Conservation (phyloP, 768 basidiomycete genomes). For the Cystoderma amianthinum region DNA sequence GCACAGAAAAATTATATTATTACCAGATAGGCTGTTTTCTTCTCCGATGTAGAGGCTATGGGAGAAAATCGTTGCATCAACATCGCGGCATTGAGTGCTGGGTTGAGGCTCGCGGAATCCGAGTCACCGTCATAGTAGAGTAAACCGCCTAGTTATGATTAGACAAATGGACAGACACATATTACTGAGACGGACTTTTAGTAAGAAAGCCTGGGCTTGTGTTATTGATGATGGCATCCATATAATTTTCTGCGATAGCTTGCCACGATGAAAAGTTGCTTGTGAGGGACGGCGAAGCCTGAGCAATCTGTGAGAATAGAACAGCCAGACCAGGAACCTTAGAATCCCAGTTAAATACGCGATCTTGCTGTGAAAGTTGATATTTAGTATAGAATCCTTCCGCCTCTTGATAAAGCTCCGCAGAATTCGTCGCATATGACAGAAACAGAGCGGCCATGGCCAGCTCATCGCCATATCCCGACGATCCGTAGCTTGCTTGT, state of each 20-base stretch:
- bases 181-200: conserved; percentile 33
- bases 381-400: conserved; percentile 53
- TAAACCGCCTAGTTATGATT: conserved; percentile 53
- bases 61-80: conserved; percentile 71
- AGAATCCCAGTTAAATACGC: conserved; percentile 86
- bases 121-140: conserved; percentile 83
- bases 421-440: conserved; percentile 60
- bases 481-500: conserved; percentile 62
- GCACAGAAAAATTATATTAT: too few relatives aligned
- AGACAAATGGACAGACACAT: not conserved
- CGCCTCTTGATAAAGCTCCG: conserved; percentile 55
- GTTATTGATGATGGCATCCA: conserved; percentile 63
- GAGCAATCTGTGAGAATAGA: conserved; percentile 67
- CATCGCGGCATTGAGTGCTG: conserved; percentile 85
- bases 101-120: conserved; percentile 72
- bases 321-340: conserved; percentile 73
- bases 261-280: conserved; percentile 66
- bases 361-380: conserved; percentile 40
- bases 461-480: conserved; percentile 68
- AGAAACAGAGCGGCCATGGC: conserved; percentile 73
- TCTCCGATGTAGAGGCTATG: conserved; percentile 55
- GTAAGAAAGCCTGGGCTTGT: conserved; percentile 52
- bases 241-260: conserved; percentile 61
- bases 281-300: conserved; percentile 43
- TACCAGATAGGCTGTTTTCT: conserved; percentile 58